These are phyloP conservation scores for Colletotrichum aenigma DNA, from an alignment of 2,329 filamentous ascomycete genomes.

Conservation along the genomic window DNA sequence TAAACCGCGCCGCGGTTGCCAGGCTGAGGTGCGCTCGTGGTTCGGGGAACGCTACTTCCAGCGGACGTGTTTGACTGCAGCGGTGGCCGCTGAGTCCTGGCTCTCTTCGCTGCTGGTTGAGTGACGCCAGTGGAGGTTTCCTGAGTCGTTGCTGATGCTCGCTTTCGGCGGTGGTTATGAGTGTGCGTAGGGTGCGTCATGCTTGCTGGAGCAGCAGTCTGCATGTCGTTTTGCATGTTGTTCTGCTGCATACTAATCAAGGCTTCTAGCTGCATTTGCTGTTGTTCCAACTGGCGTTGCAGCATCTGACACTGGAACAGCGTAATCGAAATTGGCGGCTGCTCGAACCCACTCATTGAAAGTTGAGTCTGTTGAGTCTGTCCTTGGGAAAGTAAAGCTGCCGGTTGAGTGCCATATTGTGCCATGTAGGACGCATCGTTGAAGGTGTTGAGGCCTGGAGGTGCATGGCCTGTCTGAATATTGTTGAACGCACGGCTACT, in stretches of 20 bases:
- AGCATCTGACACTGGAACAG: not conserved
- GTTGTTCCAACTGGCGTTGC: not conserved
- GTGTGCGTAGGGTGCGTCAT: not conserved
- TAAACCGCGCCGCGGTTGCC: not conserved
- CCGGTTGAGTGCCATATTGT: not conserved
- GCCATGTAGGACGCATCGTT: not conserved
- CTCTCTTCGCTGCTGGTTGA: not conserved
- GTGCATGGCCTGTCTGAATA: not conserved
- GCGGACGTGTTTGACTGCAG: not conserved
- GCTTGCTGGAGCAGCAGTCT: not conserved
- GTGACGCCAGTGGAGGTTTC: not conserved
- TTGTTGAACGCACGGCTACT: not conserved
- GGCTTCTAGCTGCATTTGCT: not conserved
- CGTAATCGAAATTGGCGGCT: too few species aligned
- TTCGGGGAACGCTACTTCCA: not conserved
- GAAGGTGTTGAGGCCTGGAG: not conserved
- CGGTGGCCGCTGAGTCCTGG: not conserved
- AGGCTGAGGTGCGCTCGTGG: not conserved
- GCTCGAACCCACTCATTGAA: too few species aligned
- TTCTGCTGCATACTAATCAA: not conserved
- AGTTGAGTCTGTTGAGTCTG: not conserved
- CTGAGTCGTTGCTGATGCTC: not conserved
- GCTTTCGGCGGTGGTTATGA: not conserved
- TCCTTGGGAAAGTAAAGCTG: not conserved
- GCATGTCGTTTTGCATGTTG: not conserved